These are phyloP conservation scores for Sclerotinia nivalis DNA, from an alignment of 2,329 filamentous ascomycete genomes.

Conservation along the genomic window DNA sequence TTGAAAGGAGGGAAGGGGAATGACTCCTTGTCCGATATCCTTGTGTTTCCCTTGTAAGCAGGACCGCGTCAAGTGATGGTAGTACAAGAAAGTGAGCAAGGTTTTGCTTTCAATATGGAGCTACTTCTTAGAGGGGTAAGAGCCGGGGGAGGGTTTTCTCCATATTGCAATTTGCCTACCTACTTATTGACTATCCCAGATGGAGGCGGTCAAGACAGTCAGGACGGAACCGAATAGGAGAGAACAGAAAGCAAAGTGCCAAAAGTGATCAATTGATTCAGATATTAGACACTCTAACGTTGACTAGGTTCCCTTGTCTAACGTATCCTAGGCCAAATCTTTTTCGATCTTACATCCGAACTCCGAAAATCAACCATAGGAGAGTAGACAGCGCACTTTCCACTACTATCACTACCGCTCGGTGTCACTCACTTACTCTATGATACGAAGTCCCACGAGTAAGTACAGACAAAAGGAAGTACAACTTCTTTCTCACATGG, in stretches of 20 bases:
- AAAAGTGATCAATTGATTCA: background rate
- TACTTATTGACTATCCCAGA: background rate
- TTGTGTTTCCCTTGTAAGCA: background rate
- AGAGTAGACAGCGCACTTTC: background rate
- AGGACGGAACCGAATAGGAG: background rate
- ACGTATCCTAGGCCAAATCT: background rate
- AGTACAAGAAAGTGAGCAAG: background rate
- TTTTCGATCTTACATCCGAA: constrained; percentile 2
- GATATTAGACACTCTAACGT: background rate
- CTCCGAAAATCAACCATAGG: constrained; percentile 11
- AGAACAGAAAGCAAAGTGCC: background rate
- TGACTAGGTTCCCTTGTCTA: constrained; percentile 14
- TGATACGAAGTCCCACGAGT: background rate
- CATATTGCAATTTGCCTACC: constrained; percentile 3
- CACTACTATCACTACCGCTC: background rate
- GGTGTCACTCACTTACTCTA: background rate
- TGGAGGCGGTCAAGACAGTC: background rate
- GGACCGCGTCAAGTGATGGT: constrained; percentile 11
- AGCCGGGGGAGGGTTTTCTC: background rate
- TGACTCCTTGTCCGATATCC: background rate
- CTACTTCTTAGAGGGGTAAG: background rate
- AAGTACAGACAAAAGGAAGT: too few relatives aligned
- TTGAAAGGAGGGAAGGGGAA: background rate
- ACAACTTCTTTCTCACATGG: background rate
- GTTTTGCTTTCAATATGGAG: constrained; percentile 1